Base-by-base conservation (phyloP, 1,284 basidiomycete species). In the Ganoderma resinaceum region DNA sequence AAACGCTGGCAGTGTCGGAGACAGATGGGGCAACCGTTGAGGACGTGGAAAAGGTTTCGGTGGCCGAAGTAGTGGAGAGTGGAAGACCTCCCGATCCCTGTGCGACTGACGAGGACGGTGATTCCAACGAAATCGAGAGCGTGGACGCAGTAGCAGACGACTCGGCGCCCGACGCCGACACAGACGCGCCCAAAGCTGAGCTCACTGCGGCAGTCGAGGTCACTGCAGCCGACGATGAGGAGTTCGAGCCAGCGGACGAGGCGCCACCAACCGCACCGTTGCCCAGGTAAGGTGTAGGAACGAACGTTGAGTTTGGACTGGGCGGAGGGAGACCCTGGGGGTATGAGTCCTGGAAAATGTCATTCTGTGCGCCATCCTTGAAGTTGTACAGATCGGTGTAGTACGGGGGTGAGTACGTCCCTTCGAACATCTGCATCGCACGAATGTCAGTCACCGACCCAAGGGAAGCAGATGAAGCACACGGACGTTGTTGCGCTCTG, bases 331-430 rank as follows among this genome's bases (percentile, higher is more conserved):
- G 61, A 7, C 66, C 68, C 35, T 71, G 61, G 3, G 72, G 72
- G 62, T 78, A 78, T 38, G 76, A 77, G 66, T 87, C 85, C 69
- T 81, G 77, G 77, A 89, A 90, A 70, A 91, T 89, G 75, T 91
- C 89, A 75, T 88, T 18, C 77, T 91, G 89, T 1, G 88, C 81
- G 16, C 89, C 87, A 69, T 90, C 84, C 23, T 78, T 73, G 79
- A 90, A 91, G 73, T 86, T 86, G 80, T 89, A 90, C 20, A 86
- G 78, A 73, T 86, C 84, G 71, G 82, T 85, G 76, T 90, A 91
- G 66, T 85, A 83, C 0, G 87, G 89, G 1, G 87, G 88, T 3
- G 83, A 79, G 74, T 83, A 85, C 0, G 80, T 77, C 42, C 82
- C 87, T 76, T 89, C 87, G 71, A 86, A 86, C 82, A 89, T 86